These are phyloP conservation scores for Parascedosporium putredinis DNA, from an alignment of 2,329 filamentous ascomycete species.

Conservation along the genomic window DNA sequence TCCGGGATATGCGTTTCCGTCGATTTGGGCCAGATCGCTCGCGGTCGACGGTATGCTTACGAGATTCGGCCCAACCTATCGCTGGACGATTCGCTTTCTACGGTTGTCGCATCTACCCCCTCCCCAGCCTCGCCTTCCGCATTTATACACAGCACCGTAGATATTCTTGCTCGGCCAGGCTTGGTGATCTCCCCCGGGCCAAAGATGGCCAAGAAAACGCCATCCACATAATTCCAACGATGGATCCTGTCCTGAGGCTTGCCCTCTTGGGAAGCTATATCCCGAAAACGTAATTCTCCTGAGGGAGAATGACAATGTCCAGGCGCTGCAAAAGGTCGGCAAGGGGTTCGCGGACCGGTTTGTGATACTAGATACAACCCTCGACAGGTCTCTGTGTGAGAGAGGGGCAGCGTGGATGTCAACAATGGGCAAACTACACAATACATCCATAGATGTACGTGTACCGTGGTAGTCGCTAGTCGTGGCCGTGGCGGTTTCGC, in stretches of 20 bases:
- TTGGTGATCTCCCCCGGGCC: constrained; percentile 2
- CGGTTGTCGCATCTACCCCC: background rate
- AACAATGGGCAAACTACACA: no score
- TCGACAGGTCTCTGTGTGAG: background rate
- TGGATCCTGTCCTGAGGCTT: constrained; percentile 2
- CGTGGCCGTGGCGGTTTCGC: no score
- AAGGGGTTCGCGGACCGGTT: background rate
- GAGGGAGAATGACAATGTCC: background rate
- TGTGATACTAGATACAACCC: background rate
- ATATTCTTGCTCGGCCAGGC: constrained; percentile 1
- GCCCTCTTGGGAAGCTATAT: constrained; percentile 5
- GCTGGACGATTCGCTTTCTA: background rate
- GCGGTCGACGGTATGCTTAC: constrained; percentile 7
- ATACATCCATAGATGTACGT: no score
- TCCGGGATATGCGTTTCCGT: constrained; percentile 2
- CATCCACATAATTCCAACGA: constrained; percentile 3
- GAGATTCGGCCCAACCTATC: background rate
- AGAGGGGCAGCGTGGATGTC: background rate
- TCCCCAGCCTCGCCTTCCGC: background rate
- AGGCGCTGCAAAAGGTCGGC: background rate
- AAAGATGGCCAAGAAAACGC: background rate
- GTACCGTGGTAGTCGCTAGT: no score
- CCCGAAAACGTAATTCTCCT: constrained; percentile 6
- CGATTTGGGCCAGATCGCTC: constrained; percentile 6
- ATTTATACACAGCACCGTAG: background rate